These are phyloP conservation scores for Acacia acuminata DNA, from an alignment of 306 rosid genomes.

Conservation along the genomic window DNA sequence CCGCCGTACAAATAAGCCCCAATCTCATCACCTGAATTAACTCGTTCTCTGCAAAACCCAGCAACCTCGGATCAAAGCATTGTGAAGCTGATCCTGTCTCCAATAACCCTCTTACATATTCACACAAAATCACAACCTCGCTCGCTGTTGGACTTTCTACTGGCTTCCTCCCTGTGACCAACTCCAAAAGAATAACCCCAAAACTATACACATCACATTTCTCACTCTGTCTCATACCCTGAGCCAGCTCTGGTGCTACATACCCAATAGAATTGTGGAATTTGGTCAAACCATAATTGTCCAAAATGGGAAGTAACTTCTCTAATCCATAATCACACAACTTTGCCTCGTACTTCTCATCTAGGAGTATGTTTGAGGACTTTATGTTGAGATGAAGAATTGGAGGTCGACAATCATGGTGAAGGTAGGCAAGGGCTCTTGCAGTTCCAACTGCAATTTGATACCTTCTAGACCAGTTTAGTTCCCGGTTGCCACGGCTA, in stretches of 20 bases:
- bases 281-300: conserved; percentile 72
- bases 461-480: conserved; percentile 81
- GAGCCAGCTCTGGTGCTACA: conserved; percentile 96
- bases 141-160: conserved; percentile 85
- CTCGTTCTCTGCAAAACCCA: conserved; percentile 80
- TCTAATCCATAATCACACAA: conserved; percentile 90
- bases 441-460: conserved; percentile 91
- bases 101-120: conserved; percentile 75
- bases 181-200: conserved; percentile 92
- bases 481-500: conserved; percentile 61
- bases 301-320: conserved; percentile 89
- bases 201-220: conserved; percentile 95
- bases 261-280: conserved; percentile 88
- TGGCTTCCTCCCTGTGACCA: conserved; percentile 94
- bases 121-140: conserved; percentile 89
- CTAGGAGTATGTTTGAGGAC: conserved; percentile 87
- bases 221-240: conserved; percentile 82
- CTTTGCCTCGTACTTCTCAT: conserved; percentile 76
- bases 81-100: conserved; percentile 80
- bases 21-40: conserved; percentile 90
- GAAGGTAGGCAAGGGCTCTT: conserved; percentile 86
- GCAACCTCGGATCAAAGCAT: conserved; percentile 79
- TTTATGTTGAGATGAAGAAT: conserved; percentile 96
- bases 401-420: conserved; percentile 91
- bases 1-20: conserved; percentile 88